A percentile compares a stretch with the other conserved stretches of the same genome.
Conservation (phyloP, 2,329 filamentous ascomycete species). For the Penicillium sp. region DNA sequence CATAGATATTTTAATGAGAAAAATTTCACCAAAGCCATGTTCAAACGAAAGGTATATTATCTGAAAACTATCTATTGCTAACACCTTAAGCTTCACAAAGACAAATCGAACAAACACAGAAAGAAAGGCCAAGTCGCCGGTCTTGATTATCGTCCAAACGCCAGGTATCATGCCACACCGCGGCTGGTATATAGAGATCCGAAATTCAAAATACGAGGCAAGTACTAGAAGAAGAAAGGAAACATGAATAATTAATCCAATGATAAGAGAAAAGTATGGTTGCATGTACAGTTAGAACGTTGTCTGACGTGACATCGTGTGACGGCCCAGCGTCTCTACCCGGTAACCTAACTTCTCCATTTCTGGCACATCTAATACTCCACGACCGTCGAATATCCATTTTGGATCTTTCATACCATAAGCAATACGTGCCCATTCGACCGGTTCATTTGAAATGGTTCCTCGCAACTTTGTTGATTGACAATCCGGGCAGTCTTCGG, state of each 20-base stretch:
- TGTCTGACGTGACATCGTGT: slow-evolving; percentile 10
- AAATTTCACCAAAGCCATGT: background rate
- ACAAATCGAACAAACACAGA: background rate
- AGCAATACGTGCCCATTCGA: slow-evolving; percentile 47
- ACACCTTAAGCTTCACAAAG: background rate
- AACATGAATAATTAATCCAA: slow-evolving; percentile 6
- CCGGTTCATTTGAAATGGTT: slow-evolving; percentile 21
- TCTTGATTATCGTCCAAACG: slow-evolving; percentile 6
- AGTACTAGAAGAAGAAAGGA: background rate
- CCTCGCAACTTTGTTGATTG: slow-evolving; percentile 16
- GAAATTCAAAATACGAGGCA: background rate
- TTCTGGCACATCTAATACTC: slow-evolving; percentile 30
- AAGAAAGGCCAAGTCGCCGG: background rate
- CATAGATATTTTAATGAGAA: background rate
- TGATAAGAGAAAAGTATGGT: slow-evolving; percentile 1
- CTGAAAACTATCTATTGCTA: background rate
- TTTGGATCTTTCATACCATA: slow-evolving; percentile 44
- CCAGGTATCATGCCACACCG: slow-evolving; percentile 14
- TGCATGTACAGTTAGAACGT: slow-evolving; percentile 10
- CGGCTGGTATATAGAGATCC: background rate
- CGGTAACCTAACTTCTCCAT: slow-evolving; percentile 34
- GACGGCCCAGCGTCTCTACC: slow-evolving; percentile 24
- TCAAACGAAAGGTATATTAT: background rate
- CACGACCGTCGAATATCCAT: slow-evolving; percentile 49
- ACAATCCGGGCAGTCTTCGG: slow-evolving; percentile 24